Evolutionary conservation across 2,329 filamentous ascomycete species (phyloP), one percentile per base, ranked within the genome.

Genomic region (Epichloe typhina): DNA sequence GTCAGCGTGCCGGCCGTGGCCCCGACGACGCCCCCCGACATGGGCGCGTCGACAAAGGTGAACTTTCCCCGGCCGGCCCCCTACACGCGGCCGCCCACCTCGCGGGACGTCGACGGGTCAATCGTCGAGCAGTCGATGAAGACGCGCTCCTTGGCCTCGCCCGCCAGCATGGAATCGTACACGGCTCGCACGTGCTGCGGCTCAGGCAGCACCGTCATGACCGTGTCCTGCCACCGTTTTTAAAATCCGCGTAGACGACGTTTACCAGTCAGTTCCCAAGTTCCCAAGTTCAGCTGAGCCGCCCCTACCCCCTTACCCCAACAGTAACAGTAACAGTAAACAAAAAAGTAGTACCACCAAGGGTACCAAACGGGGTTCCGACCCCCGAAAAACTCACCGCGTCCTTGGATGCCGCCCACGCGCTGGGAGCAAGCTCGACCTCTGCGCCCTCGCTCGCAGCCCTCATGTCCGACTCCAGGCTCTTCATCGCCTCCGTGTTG

Each of bases 101-200:
- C 77, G 39, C 80, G 80, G 1, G 90, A 96, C 2, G 89, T 88
- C 35, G 82, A 81, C 0, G 90, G 89, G 67, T 97, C 93, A 62
- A 98, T 97, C 15, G 93, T 98, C 3, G 91, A 97, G 67, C 86
- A 91, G 67, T 98, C 93, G 63, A 98, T 93, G 66, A 95, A 96
- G 52, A 96, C 70, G 39, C 89, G 83, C 5, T 26, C 11, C 26
- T 8, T 19, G 26, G 7, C 26, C 23, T 23, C 58, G 2, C 75
- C 71, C 45, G 79, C 74, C 43, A 95, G 73, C 63, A 97, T 89
- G 50, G 83, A 76, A 45, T 80, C 72, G 66, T 89, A 96, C 39
- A 95, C 88, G 48, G 78, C 77, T 62, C 86, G 84, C 52, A 97
- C 91, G 63, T 97, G 91, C 31, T 83, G 76, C 1, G 91, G 88